These are phyloP conservation scores for Aegilops tauschii DNA, from an alignment of 176 grass and related monocot genomes.

Conservation along the genomic window DNA sequence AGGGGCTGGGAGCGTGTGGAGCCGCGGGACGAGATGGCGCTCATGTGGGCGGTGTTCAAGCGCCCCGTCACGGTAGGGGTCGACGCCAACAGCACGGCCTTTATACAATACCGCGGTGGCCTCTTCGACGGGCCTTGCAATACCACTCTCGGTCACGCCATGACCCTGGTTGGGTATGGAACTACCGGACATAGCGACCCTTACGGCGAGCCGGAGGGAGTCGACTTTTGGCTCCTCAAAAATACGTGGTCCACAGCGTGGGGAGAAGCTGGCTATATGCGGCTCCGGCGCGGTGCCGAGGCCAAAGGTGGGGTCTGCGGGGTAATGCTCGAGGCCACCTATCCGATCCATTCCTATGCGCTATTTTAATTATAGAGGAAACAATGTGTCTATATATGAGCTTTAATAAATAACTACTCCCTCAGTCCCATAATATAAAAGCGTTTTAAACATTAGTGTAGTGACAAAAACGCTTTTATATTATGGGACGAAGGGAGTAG, in stretches of 20 bases:
- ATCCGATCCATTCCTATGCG: neutral
- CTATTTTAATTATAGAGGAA: neutral
- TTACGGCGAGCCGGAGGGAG: neutral
- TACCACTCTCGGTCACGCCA: neutral
- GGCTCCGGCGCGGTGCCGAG: neutral
- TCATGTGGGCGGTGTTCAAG: neutral
- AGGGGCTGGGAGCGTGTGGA: neutral
- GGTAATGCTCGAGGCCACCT: neutral
- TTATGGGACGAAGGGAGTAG: too few species aligned
- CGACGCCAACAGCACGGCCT: neutral
- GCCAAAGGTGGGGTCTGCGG: neutral
- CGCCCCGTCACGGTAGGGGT: neutral
- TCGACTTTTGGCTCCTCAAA: neutral
- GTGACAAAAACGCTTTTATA: too few species aligned
- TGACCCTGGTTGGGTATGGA: neutral
- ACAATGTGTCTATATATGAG: too few species aligned
- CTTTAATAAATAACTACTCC: too few species aligned
- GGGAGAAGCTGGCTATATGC: neutral
- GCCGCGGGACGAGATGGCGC: neutral
- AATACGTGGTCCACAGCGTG: neutral
- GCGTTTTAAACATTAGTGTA: too few species aligned
- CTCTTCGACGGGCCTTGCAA: neutral
- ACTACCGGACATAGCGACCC: neutral
- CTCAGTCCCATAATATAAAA: too few species aligned
- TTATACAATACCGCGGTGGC: neutral